Evolutionary conservation across 2,329 filamentous ascomycete genomes (phyloP), one percentile per base, ranked within the genome.

Genomic region (Periconia macrospinosa): DNA sequence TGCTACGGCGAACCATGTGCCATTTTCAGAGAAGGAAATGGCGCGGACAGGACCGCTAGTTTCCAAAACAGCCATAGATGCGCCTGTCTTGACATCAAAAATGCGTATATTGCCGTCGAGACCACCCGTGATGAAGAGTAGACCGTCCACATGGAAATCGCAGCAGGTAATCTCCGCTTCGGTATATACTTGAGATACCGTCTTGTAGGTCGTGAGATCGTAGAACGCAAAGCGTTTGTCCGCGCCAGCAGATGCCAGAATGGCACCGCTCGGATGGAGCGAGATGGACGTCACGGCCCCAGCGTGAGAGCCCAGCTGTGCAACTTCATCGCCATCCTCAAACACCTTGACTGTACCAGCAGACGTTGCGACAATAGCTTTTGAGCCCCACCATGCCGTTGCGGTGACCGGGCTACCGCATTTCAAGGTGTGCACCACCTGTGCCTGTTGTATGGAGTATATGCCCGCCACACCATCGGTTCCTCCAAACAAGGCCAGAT

Each of bases 221-320:
- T 97, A 97, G 57, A 97, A 85, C 1, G 92, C 85, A 68, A 96
- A 92, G 73, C 89, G 93, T 83, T 96, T 97, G 73, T 99, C 94
- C 1, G 86, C 83, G 46, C 93, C 92, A 33, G 94, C 89, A 0
- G 93, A 96, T 2, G 90, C 93, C 45, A 97, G 73, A 52, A 99
- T 85, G 49, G 89, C 85, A 40, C 89, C 90, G 60, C 89, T 88
- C 1, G 94, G 91, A 72, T 99, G 94, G 8, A 92, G 70, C 35
- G 91, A 86, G 53, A 99, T 75, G 6, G 85, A 88, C 9, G 87
- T 94, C 1, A 86, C 89, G 52, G 90, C 81, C 5, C 92, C 93
- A 19, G 92, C 89, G 73, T 99, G 94, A 49, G 90, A 87, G n/a
- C 82, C 81, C 63, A 96, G 86, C 43, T 85, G 85, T 2, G 85